Evolutionary conservation across 139 green algal genomes (phyloP).

Genomic region (Chlamydomonas sphaeroides): DNA sequence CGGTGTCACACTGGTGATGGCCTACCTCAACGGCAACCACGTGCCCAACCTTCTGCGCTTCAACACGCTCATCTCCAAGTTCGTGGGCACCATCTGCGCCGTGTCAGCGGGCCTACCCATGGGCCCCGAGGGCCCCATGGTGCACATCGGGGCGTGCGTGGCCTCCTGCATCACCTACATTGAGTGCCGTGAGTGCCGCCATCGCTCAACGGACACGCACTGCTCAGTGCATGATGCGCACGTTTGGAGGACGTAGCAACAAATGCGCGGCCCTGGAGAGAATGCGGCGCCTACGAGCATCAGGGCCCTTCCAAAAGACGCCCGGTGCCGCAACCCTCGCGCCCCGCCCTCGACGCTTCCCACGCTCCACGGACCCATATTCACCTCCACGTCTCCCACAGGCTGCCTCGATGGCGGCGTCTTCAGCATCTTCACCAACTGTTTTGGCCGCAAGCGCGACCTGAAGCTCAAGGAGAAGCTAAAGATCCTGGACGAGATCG

Average conservation of each 20-base stretch:
- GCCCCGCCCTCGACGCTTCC: too few relatives aligned
- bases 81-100: constrained; percentile 68
- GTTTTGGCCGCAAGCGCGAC: constrained; percentile 37
- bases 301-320: too few relatives aligned
- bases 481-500: constrained; percentile 71
- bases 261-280: too few relatives aligned
- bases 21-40: constrained; percentile 81
- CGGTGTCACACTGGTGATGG: constrained; percentile 90
- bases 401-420: constrained; percentile 31
- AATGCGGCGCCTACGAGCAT: too few relatives aligned
- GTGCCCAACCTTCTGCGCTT: constrained; percentile 76
- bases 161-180: constrained; percentile 77
- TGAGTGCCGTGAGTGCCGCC: constrained; percentile 65
- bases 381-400: not conserved
- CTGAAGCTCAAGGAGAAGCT: constrained; percentile 54
- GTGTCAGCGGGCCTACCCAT: constrained; percentile 65
- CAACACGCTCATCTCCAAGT: constrained; percentile 75
- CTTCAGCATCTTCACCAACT: constrained; percentile 40
- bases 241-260: too few relatives aligned
- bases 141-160: constrained; percentile 90
- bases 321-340: too few relatives aligned
- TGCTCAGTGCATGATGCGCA: too few relatives aligned
- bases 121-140: constrained; percentile 88
- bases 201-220: too few relatives aligned
- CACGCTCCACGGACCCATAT: too few relatives aligned